phyloP scores from a whole-genome alignment of 2,329 filamentous ascomycete genomes.

The Xylaria sp. region DNA sequence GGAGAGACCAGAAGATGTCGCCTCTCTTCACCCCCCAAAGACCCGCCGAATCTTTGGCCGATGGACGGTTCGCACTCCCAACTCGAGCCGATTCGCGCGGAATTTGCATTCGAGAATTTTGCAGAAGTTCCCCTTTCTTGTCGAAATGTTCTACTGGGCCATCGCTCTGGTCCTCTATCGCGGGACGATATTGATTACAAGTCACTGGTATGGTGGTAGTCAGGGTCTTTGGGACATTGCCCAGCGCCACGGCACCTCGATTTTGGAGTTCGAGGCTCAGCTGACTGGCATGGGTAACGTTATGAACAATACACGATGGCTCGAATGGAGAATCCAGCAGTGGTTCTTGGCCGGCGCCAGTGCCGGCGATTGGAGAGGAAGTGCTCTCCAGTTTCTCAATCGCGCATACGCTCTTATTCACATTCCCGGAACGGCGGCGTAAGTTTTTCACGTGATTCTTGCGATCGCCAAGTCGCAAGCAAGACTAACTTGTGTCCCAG shows the following conservation, averaged over 20 bases:
- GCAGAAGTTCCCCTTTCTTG: slow-evolving; percentile 60
- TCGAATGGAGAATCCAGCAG: slow-evolving; percentile 36
- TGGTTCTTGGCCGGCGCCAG: slow-evolving; percentile 34
- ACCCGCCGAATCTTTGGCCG: slow-evolving; percentile 29
- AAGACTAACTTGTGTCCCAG: slow-evolving; percentile 9
- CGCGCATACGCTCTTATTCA: slow-evolving; percentile 46
- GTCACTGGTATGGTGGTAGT: slow-evolving; percentile 46
- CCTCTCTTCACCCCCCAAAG: slow-evolving; percentile 25
- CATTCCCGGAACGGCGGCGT: slow-evolving; percentile 47
- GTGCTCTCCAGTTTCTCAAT: slow-evolving; percentile 41
- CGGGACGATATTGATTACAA: slow-evolving; percentile 49
- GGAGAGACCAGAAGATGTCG: slow-evolving; percentile 18
- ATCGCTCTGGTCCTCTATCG: slow-evolving; percentile 61
- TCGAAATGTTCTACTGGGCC: slow-evolving; percentile 71
- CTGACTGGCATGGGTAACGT: slow-evolving; percentile 24
- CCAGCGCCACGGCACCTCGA: slow-evolving; percentile 39
- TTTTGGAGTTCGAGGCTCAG: slow-evolving; percentile 38
- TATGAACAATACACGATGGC: slow-evolving; percentile 33
- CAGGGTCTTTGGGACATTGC: slow-evolving; percentile 41
- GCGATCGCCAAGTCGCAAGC: neutral
- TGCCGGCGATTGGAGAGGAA: slow-evolving; percentile 31
- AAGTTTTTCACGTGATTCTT: slow-evolving; percentile 2
- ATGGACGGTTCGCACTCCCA: slow-evolving; percentile 42
- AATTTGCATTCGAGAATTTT: slow-evolving; percentile 55
- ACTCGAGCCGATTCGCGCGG: slow-evolving; percentile 52